Percentiles rank a stretch among this genome's conserved stretches.
phyloP scores from a whole-genome alignment of 2,329 filamentous ascomycete genomes.

The Stagonosporopsis tanaceti region DNA sequence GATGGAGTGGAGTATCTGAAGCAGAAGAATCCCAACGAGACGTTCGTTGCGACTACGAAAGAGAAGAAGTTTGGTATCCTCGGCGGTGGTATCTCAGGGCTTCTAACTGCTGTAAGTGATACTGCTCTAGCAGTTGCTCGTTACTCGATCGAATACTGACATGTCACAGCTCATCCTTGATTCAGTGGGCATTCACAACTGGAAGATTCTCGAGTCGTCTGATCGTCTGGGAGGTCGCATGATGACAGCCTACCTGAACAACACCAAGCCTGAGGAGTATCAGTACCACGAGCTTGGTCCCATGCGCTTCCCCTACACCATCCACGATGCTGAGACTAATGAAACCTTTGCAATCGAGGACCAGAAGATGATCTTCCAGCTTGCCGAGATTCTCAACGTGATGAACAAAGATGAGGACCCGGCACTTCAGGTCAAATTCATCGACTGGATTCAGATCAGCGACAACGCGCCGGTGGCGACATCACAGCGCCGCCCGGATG shows the following conservation, averaged over 20 bases:
- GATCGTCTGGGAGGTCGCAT: slow-evolving; percentile 68
- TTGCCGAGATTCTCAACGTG: slow-evolving; percentile 65
- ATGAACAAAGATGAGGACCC: slow-evolving; percentile 60
- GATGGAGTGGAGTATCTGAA: slow-evolving; percentile 66
- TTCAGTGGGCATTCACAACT: slow-evolving; percentile 63
- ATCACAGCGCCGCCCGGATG: slow-evolving; percentile 20
- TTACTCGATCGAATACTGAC: background rate
- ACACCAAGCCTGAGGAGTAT: slow-evolving; percentile 64
- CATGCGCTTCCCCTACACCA: slow-evolving; percentile 66
- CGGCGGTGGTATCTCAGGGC: slow-evolving; percentile 68
- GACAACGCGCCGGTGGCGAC: slow-evolving; percentile 58
- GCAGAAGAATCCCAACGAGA: slow-evolving; percentile 58
- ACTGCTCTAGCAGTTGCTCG: background rate
- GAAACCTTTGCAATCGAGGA: slow-evolving; percentile 64
- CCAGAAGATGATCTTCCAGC: slow-evolving; percentile 67
- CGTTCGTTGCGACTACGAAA: slow-evolving; percentile 62
- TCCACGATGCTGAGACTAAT: slow-evolving; percentile 57
- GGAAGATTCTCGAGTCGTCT: slow-evolving; percentile 68
- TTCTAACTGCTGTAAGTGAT: slow-evolving; percentile 58
- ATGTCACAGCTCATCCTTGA: slow-evolving; percentile 32
- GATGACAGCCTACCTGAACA: slow-evolving; percentile 66
- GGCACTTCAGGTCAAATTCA: slow-evolving; percentile 62
- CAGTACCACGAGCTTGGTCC: slow-evolving; percentile 71
- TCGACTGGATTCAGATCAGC: slow-evolving; percentile 65
- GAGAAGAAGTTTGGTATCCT: slow-evolving; percentile 65